Conservation (phyloP, 495 filamentous ascomycete species). For the Penicillium pulvis region DNA sequence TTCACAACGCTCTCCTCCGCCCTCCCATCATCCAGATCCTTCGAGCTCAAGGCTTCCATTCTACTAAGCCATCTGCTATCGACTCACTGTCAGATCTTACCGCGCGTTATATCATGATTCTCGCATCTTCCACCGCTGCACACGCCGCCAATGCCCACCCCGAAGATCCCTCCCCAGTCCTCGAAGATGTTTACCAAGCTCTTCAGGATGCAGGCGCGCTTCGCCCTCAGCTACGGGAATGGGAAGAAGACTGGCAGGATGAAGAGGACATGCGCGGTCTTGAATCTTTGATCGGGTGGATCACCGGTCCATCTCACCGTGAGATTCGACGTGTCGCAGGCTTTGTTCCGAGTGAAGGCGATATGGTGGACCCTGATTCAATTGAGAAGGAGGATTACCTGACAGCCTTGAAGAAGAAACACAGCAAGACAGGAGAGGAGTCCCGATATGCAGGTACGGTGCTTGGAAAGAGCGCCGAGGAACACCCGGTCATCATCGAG, state of each 20-base stretch:
- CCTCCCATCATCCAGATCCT: slow-evolving; percentile 84
- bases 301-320: slow-evolving; percentile 61
- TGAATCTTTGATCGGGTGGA: slow-evolving; percentile 74
- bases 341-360: slow-evolving; percentile 47
- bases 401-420: slow-evolving; percentile 77
- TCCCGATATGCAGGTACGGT: slow-evolving; percentile 78
- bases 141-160: slow-evolving; percentile 61
- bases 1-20: slow-evolving; percentile 77
- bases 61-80: slow-evolving; percentile 70
- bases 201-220: slow-evolving; percentile 74
- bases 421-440: slow-evolving; percentile 81
- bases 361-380: slow-evolving; percentile 47
- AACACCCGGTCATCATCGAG: slow-evolving; percentile 68
- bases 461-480: slow-evolving; percentile 68
- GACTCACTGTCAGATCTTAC: slow-evolving; percentile 78
- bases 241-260: slow-evolving; percentile 59
- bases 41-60: slow-evolving; percentile 81
- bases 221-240: slow-evolving; percentile 57
- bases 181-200: slow-evolving; percentile 82
- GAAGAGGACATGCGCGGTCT: slow-evolving; percentile 75
- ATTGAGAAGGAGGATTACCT: slow-evolving; percentile 72
- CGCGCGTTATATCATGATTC: slow-evolving; percentile 68
- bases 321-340: slow-evolving; percentile 75
- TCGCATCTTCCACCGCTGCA: slow-evolving; percentile 62
- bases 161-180: slow-evolving; percentile 48